Evolutionary conservation across 2,329 filamentous ascomycete genomes (phyloP), one percentile per base, ranked within the genome.

Genomic region (Cryphonectria carpinicola): DNA sequence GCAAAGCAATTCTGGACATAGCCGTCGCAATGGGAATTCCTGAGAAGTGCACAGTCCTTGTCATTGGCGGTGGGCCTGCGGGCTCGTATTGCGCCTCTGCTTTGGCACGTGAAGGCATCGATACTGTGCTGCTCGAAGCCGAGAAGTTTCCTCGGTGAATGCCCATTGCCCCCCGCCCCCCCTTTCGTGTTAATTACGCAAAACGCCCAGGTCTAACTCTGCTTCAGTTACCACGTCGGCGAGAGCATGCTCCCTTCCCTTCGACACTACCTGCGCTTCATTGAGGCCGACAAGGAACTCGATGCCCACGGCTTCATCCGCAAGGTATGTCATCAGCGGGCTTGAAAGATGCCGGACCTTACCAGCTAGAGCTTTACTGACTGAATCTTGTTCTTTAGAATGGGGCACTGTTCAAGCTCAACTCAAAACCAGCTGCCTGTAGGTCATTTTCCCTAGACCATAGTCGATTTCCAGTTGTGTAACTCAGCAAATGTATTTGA

Each of bases 51-150:
- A 79, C 77, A 8, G 82, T 84, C 1, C 76, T 84, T 1, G 81
- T 85, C 8, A 74, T 84, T 4, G 84, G 84, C 5, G 83, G 82
- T 37, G 84, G 84, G 6, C 84, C 84, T 8, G 82, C 74, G 0
- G 83, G 84, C 1, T 85, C 84, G 0, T 86, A 84, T 68, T 71
- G 82, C 1, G 82, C 84, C 5, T 72, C 80, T 0, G 80, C 74
- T 0, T 75, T 86, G 10, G 83, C 83, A 0, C 80, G 83, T 0
- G 84, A 86, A 72, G 83, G 82, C 1, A 74, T 86, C 19, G 81
- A 84, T 65, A 75, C 76, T 14, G 82, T 85, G 3, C 56, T 85
- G 0, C 74, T 86, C 7, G 84, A 85, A 70, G 80, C 80, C 2
- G 83, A 85, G 22, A 79, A 75, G 28, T 73, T 74, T 28, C 74